phyloP scores from a whole-genome alignment of 345 rosid genomes.

The Euphorbia lathyris region DNA sequence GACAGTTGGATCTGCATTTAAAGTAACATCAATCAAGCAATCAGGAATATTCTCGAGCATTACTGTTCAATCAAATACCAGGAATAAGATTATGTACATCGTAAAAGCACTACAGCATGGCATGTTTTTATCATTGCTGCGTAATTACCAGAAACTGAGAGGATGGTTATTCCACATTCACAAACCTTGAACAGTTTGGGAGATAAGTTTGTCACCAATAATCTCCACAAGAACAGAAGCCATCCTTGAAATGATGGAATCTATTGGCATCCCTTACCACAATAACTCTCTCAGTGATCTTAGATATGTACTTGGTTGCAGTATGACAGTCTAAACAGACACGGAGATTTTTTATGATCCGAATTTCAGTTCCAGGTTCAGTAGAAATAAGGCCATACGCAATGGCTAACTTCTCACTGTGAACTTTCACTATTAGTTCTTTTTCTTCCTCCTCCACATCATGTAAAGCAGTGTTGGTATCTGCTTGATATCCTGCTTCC shows the following conservation, averaged over 20 bases:
- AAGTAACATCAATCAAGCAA: constrained; percentile 5
- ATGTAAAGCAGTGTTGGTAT: constrained; percentile 57
- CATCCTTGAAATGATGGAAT: constrained; percentile 77
- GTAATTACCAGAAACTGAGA: constrained; percentile 5
- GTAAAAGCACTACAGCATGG: background rate
- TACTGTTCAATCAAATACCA: background rate
- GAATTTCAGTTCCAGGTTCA: constrained; percentile 63
- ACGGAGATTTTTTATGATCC: constrained; percentile 71
- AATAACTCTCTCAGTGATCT: constrained; percentile 61
- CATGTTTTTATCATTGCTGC: background rate
- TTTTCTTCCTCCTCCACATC: constrained; percentile 93
- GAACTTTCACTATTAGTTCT: constrained; percentile 62
- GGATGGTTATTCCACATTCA: background rate
- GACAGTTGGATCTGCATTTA: background rate
- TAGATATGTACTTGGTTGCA: constrained; percentile 69
- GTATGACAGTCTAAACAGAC: constrained; percentile 79
- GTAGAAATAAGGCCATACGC: constrained; percentile 71
- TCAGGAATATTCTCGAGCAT: background rate
- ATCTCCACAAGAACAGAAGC: constrained; percentile 77
- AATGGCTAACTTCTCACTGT: constrained; percentile 82
- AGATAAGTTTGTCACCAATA: constrained; percentile 45
- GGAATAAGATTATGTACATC: background rate
- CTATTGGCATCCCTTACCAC: constrained; percentile 80
- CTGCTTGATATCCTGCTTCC: constrained; percentile 72
- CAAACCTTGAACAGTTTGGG: background rate